Evolutionary conservation across 352 stramenopile genomes (phyloP), one percentile per base, ranked within the genome.

Genomic region (Globisporangium echinulatum): DNA sequence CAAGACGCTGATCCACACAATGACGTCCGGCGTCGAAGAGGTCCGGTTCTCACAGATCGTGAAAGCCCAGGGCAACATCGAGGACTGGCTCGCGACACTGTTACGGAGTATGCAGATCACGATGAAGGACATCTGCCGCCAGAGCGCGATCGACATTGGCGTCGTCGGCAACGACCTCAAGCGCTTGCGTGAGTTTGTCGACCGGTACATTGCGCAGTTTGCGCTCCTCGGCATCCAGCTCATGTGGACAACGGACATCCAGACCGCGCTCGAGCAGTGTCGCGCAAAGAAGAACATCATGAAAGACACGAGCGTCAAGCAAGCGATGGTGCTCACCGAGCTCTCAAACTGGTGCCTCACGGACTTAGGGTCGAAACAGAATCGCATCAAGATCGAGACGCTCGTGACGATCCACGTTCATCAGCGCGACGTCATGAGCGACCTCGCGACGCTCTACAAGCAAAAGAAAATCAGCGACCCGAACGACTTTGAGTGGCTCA

Each of bases 401-500:
- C 75, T 99, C 15, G 94, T 99, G 62, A 99, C 96, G 9, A 98
- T 99, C 60, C 95, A 99, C 72, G 96, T 99, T 15, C 97, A 99
- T 58, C 96, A 99, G 68, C 85, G 93, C 49, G 96, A 99, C 66
- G 97, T 99, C 52, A 97, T 98, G 67, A 95, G 88, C 8, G 95
- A 99, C 63, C 72, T 99, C 3, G 82, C 82, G 13, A 82, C 85
- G 2, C 75, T 99, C 15, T 96, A 97, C 77, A 94, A 96, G 62
- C 84, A 94, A 54, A 98, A 99, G 70, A 97, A 97, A 65, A 97
- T 99, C 56, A 94, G 83, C 5, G 95, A 99, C 68, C 85, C 95
- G 47, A 98, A 98, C 68, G 96, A 99, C 69, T 99, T 99, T 66
- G 96, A 99, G 64, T 99, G 97, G 97, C 91, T 99, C 50, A 99